Evolutionary conservation across 257 asterid genomes (phyloP).

Genomic region (Haberlea rhodopensis): DNA sequence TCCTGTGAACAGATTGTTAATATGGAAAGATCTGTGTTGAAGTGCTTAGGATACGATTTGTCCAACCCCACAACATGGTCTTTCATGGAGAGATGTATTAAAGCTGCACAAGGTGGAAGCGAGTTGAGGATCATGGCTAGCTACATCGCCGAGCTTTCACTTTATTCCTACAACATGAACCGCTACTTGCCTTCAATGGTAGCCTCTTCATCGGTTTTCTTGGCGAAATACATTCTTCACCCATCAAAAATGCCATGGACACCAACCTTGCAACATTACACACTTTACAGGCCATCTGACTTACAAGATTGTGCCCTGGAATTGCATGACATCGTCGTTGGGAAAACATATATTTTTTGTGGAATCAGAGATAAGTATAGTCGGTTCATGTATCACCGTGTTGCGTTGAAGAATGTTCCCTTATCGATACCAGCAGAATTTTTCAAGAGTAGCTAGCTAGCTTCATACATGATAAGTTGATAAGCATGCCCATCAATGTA

Average conservation of each 20-base stretch:
- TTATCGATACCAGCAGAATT: no score
- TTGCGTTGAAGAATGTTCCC: not conserved
- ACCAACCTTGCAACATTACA: constrained; percentile 44
- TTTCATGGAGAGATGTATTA: constrained; percentile 55
- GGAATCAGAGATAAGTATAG: not conserved
- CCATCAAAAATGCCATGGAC: no score
- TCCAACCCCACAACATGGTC: constrained; percentile 51
- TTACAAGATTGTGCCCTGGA: constrained; percentile 46
- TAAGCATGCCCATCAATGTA: no score
- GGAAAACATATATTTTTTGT: not conserved
- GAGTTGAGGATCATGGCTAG: constrained; percentile 52
- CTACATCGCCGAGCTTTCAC: constrained; percentile 57
- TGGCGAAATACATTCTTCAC: constrained; percentile 42
- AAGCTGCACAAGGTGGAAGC: constrained; percentile 49
- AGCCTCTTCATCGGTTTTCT: constrained; percentile 56
- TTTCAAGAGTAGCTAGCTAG: no score
- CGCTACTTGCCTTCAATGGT: constrained; percentile 42
- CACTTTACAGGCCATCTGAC: constrained; percentile 44
- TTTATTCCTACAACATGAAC: constrained; percentile 45
- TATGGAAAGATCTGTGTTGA: constrained; percentile 42
- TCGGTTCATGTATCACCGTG: not conserved
- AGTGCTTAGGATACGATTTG: constrained; percentile 51
- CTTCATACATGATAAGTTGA: no score
- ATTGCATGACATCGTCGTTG: constrained; percentile 36
- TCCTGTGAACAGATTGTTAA: not conserved